phyloP scores from a whole-genome alignment of 257 asterid species.

The Nemophila menziesii region DNA sequence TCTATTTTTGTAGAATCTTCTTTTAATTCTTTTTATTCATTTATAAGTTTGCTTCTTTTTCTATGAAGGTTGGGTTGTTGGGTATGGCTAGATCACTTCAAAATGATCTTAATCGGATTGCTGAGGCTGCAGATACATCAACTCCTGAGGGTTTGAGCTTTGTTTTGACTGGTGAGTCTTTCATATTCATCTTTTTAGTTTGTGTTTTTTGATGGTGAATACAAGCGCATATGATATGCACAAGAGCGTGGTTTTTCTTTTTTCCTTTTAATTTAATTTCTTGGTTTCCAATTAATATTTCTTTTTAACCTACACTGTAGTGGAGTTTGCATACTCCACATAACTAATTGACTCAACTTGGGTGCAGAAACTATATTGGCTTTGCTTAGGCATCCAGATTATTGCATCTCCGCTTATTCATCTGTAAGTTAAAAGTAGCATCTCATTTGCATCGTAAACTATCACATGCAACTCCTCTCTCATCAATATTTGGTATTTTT shows the following conservation, averaged over 20 bases:
- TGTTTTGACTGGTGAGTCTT: constrained; percentile 65
- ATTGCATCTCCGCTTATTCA: constrained; percentile 87
- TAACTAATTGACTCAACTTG: constrained; percentile 6
- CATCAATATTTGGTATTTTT: too few relatives aligned
- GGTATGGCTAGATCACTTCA: constrained; percentile 87
- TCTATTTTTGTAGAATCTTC: constrained; percentile 6
- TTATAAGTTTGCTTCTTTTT: constrained; percentile 5
- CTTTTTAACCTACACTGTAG: too few relatives aligned
- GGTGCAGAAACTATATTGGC: constrained; percentile 89
- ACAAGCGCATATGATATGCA: too few relatives aligned
- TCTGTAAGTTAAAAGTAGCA: constrained; percentile 42
- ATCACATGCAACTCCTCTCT: too few relatives aligned
- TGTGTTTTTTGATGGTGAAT: too few relatives aligned
- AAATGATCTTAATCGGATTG: constrained; percentile 76
- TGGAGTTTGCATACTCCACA: background rate
- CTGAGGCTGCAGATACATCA: constrained; percentile 84
- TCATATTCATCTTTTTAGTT: too few relatives aligned
- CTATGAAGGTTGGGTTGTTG: constrained; percentile 67
- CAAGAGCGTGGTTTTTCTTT: too few relatives aligned
- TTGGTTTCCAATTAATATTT: too few relatives aligned
- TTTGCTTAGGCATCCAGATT: constrained; percentile 95
- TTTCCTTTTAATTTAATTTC: too few relatives aligned
- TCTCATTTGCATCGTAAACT: too few relatives aligned
- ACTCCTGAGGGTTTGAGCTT: constrained; percentile 76
- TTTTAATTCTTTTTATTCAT: constrained; percentile 6